Base-by-base conservation (phyloP, 2,329 filamentous ascomycete species). In the Fusarium solani-melongenae region DNA sequence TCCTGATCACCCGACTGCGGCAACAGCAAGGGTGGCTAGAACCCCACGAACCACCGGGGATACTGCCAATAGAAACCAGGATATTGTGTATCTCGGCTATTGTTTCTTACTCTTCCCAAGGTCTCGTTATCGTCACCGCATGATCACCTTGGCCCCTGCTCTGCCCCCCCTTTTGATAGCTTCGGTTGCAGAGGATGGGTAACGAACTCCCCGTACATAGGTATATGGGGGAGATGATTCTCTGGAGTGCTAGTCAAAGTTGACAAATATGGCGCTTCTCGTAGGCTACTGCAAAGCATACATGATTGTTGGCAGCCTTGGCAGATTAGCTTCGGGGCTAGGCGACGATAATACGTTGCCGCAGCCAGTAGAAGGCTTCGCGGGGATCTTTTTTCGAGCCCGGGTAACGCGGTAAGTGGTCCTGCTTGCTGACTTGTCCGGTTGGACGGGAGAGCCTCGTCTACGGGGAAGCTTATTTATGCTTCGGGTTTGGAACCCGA, bases 401-500 rank as follows among this genome's bases (percentile, higher is more conserved):
- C 51, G 51, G 31, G 20, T 33, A 22, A 34, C n/a, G 56, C 38
- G 56, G 27, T 59, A 44, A 44, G 34, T 36, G 34, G 34, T 36
- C 34, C 34, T 36, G 34, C 20, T 17, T 22, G 5, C 29, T 29
- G 41, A n/a, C 17, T 31, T 17, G 29, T 15, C 22, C 22, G 27
- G 56, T 24, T 41, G 24, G n/a, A 31, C 56, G n/a, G 46, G 46
- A 51, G 44, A 44, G 12, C 20, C 22, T 46, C 20, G 41, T 15
- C 22, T 15, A 39, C 14, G 34, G 24, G 56, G 56, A 33, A 24
- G 31, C 22, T 63, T n/a, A 22, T 69, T 57, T 29, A 33, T 34
- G 66, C 31, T 41, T 53, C 58, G 53, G 63, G 44, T 38, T 57
- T 3, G n/a, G 22, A 60, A 70, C 6, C 70, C 70, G 53, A 63